phyloP scores from a whole-genome alignment of 2,329 filamentous ascomycete genomes.

The Talaromyces sp. region DNA sequence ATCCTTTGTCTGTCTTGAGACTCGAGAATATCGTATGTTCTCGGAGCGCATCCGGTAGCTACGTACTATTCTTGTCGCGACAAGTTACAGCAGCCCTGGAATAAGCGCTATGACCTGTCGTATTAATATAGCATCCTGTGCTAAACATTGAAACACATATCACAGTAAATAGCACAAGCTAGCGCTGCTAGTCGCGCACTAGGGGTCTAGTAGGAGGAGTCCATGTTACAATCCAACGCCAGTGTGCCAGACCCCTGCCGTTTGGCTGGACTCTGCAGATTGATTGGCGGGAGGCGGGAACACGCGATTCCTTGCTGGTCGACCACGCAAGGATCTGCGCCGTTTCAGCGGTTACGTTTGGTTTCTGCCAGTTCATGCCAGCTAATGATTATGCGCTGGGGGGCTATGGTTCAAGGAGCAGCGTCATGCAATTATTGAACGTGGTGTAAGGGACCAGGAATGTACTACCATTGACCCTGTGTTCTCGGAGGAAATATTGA shows the following conservation, averaged over 20 bases:
- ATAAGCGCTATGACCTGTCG: slow-evolving; percentile 1
- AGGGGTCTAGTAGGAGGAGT: neutral
- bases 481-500: neutral
- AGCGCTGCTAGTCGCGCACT: neutral
- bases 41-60: neutral
- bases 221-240: slow-evolving; percentile 3
- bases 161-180: neutral
- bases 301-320: slow-evolving; percentile 10
- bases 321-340: slow-evolving; percentile 9
- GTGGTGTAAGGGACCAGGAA: neutral
- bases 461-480: neutral
- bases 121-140: neutral
- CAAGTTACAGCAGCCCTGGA: neutral
- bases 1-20: neutral
- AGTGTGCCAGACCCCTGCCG: slow-evolving; percentile 6
- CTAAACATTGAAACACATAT: neutral
- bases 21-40: neutral
- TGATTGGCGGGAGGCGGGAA: slow-evolving; percentile 7
- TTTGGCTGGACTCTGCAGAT: neutral
- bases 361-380: neutral
- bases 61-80: too few species aligned
- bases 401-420: neutral
- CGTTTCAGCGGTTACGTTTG: neutral
- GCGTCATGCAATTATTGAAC: neutral
- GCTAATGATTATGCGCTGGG: slow-evolving; percentile 1